These are phyloP conservation scores for Camellia lanceoleosa DNA, from an alignment of 148 eudicot genomes.

Conservation along the genomic window DNA sequence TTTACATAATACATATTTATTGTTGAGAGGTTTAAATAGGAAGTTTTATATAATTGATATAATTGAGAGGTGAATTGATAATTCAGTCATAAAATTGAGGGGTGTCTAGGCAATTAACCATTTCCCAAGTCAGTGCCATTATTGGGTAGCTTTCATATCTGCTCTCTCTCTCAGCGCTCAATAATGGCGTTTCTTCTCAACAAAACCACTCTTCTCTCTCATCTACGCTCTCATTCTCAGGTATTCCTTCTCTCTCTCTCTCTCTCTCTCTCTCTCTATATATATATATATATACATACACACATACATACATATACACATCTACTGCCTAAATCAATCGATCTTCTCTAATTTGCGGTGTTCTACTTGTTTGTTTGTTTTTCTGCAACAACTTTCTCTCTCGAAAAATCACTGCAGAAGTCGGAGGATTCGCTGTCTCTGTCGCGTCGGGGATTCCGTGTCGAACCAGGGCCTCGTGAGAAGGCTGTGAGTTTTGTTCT, in stretches of 20 bases:
- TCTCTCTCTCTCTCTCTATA: slow-evolving; percentile 22
- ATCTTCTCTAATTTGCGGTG: not conserved
- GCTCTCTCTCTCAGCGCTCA: not conserved
- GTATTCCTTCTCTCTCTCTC: slow-evolving; percentile 23
- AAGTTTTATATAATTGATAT: too few relatives aligned
- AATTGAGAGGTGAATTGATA: too few relatives aligned
- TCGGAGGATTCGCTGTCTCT: slow-evolving; percentile 33
- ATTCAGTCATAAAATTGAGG: too few relatives aligned
- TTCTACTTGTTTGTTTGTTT: not conserved
- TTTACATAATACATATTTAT: too few relatives aligned
- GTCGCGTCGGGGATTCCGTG: slow-evolving; percentile 50
- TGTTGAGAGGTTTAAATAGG: too few relatives aligned
- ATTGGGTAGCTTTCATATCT: too few relatives aligned
- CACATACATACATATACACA: not conserved
- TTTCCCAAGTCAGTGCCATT: too few relatives aligned
- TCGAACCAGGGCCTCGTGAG: slow-evolving; percentile 78
- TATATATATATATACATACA: not conserved
- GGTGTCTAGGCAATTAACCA: too few relatives aligned
- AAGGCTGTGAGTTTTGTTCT: slow-evolving; percentile 60
- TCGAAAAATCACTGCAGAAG: slow-evolving; percentile 23
- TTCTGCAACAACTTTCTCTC: not conserved
- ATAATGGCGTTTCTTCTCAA: slow-evolving; percentile 65
- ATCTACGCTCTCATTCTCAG: slow-evolving; percentile 53
- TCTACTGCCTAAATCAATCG: not conserved
- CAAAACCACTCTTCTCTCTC: slow-evolving; percentile 44